A percentile compares a stretch with the other conserved stretches of the same genome.
Conservation (phyloP, 495 filamentous ascomycete genomes). For the Penicillium diatomitis region DNA sequence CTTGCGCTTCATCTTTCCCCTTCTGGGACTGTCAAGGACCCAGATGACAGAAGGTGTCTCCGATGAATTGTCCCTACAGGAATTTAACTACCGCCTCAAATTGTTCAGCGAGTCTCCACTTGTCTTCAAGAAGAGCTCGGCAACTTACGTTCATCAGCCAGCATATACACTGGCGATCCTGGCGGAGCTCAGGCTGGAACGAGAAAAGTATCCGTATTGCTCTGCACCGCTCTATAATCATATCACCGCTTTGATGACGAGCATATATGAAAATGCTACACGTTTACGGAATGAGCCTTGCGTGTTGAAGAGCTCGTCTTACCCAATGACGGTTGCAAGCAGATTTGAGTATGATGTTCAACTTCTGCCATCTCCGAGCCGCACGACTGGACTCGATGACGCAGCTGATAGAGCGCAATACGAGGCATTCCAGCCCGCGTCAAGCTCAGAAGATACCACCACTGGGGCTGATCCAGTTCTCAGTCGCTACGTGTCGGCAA, state of each 20-base stretch:
- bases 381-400: not conserved
- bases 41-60: not conserved
- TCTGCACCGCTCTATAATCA: not conserved
- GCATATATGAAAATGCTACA: not conserved
- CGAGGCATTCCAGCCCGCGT: not conserved
- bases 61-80: not conserved
- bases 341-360: constrained; percentile 1
- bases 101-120: not conserved
- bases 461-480: not conserved
- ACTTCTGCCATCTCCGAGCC: not conserved
- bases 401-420: too few species aligned
- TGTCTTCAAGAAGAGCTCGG: not conserved
- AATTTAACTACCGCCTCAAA: not conserved
- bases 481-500: not conserved
- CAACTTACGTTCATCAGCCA: not conserved
- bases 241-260: not conserved
- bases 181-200: not conserved
- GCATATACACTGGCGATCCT: not conserved
- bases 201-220: not conserved
- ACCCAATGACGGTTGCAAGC: not conserved
- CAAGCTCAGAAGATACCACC: not conserved
- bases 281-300: not conserved
- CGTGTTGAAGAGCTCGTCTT: not conserved
- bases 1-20: not conserved
- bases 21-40: not conserved